Conservation (phyloP, 768 basidiomycete genomes). For the Mycena olivaceomarginata region DNA sequence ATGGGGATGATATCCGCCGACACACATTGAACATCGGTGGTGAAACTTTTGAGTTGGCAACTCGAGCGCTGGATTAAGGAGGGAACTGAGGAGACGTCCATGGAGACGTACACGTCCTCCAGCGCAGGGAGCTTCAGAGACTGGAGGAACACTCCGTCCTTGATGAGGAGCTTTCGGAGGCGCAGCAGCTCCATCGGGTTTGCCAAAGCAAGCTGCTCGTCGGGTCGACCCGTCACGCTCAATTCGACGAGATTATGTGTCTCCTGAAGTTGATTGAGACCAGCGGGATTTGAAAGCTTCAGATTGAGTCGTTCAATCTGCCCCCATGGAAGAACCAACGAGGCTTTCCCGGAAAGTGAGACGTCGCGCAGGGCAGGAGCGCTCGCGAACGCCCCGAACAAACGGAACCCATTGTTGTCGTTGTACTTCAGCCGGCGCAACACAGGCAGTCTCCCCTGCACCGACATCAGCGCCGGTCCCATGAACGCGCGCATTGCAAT, state of each 20-base stretch:
- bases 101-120: constrained; percentile 24
- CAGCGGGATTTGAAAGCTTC: constrained; percentile 1
- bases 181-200: constrained; percentile 9
- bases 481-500: constrained; percentile 27
- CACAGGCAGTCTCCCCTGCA: constrained; percentile 1
- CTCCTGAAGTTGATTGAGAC: not conserved
- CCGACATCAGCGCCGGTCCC: not conserved
- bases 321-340: constrained; percentile 11
- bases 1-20: constrained; percentile 11
- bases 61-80: constrained; percentile 22
- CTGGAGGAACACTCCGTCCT: constrained; percentile 15
- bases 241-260: constrained; percentile 19
- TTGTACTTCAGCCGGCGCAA: constrained; percentile 19
- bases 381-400: constrained; percentile 9
- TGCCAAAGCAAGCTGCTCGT: not conserved
- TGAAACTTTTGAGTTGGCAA: constrained; percentile 11
- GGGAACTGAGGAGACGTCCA: constrained; percentile 25
- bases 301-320: constrained; percentile 27
- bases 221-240: constrained; percentile 16
- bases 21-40: constrained; percentile 18
- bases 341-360: constrained; percentile 13
- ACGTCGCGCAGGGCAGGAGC: constrained; percentile 28
- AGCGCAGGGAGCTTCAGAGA: constrained; percentile 18
- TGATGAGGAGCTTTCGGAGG: constrained; percentile 22
- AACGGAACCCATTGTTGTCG: constrained; percentile 19